Evolutionary conservation across 495 filamentous ascomycete genomes (phyloP).

Genomic region (Neurospora tetraspora): DNA sequence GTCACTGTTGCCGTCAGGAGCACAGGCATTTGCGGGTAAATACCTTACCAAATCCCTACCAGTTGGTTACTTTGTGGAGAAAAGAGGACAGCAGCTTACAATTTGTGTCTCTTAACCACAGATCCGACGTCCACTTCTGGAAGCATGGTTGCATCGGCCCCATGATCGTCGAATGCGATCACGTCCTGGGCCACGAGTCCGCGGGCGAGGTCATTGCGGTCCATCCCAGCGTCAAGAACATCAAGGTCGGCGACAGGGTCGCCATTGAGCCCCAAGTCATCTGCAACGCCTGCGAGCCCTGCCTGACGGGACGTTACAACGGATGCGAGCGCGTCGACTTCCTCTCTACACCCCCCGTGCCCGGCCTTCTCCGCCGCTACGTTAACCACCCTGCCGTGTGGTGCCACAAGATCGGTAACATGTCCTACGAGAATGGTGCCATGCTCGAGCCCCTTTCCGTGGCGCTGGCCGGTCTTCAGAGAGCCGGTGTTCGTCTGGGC

Average conservation of each 20-base stretch:
- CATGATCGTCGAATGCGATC: slow-evolving; percentile 80
- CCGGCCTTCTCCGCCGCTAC: slow-evolving; percentile 82
- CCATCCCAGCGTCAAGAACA: slow-evolving; percentile 63
- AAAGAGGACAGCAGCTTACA: slow-evolving; percentile 8
- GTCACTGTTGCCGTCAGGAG: slow-evolving; percentile 78
- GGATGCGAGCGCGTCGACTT: slow-evolving; percentile 78
- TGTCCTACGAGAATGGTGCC: slow-evolving; percentile 83
- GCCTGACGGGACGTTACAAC: slow-evolving; percentile 84
- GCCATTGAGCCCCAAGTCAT: slow-evolving; percentile 87
- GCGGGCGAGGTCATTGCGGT: slow-evolving; percentile 74
- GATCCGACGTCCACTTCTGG: slow-evolving; percentile 95
- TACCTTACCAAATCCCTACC: neutral
- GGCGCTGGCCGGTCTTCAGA: slow-evolving; percentile 72
- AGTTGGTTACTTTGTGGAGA: slow-evolving; percentile 17
- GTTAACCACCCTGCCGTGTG: slow-evolving; percentile 85
- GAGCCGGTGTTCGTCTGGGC: slow-evolving; percentile 65
- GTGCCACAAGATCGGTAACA: slow-evolving; percentile 86
- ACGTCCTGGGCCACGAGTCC: slow-evolving; percentile 90
- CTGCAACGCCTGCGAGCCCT: slow-evolving; percentile 81
- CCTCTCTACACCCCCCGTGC: slow-evolving; percentile 78
- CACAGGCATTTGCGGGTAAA: slow-evolving; percentile 88
- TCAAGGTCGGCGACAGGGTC: slow-evolving; percentile 76
- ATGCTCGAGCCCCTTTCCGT: slow-evolving; percentile 82
- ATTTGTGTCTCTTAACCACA: slow-evolving; percentile 21
- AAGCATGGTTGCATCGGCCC: slow-evolving; percentile 86